These are phyloP conservation scores for Bisporella sp. DNA, from an alignment of 2,329 filamentous ascomycete genomes.

Conservation along the genomic window DNA sequence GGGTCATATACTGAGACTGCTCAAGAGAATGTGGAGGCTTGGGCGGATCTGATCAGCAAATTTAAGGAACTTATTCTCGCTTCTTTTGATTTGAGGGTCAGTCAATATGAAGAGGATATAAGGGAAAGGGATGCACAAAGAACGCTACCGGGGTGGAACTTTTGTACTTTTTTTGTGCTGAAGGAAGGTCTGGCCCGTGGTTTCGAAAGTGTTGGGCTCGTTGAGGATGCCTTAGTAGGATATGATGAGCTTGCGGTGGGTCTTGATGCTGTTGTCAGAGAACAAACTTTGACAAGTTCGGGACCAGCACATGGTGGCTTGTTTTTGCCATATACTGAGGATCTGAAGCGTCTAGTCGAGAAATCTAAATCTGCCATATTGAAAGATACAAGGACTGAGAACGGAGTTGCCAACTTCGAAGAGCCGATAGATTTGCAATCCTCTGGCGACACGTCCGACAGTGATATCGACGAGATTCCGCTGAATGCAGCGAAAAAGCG, in stretches of 20 bases:
- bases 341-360: constrained; percentile 56
- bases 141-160: constrained; percentile 91
- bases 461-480: constrained; percentile 47
- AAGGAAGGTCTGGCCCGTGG: constrained; percentile 92
- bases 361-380: constrained; percentile 39
- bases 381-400: constrained; percentile 30
- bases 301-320: constrained; percentile 63
- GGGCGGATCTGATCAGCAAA: constrained; percentile 77
- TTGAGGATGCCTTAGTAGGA: constrained; percentile 89
- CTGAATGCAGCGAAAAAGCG: constrained; percentile 64
- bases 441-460: constrained; percentile 26
- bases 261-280: constrained; percentile 73
- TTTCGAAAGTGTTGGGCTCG: constrained; percentile 91
- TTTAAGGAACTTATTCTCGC: constrained; percentile 80
- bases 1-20: constrained; percentile 62
- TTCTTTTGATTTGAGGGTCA: constrained; percentile 85
- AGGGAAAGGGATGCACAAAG: constrained; percentile 87
- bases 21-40: constrained; percentile 73
- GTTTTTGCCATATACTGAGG: constrained; percentile 66
- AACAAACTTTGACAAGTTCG: constrained; percentile 55
- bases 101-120: constrained; percentile 95
- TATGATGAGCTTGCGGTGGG: constrained; percentile 93
- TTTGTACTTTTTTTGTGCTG: constrained; percentile 97
- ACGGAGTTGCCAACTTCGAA: constrained; percentile 26
- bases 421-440: constrained; percentile 46